Conservation (phyloP, 2,329 filamentous ascomycete genomes). For the Xylaria sp. region DNA sequence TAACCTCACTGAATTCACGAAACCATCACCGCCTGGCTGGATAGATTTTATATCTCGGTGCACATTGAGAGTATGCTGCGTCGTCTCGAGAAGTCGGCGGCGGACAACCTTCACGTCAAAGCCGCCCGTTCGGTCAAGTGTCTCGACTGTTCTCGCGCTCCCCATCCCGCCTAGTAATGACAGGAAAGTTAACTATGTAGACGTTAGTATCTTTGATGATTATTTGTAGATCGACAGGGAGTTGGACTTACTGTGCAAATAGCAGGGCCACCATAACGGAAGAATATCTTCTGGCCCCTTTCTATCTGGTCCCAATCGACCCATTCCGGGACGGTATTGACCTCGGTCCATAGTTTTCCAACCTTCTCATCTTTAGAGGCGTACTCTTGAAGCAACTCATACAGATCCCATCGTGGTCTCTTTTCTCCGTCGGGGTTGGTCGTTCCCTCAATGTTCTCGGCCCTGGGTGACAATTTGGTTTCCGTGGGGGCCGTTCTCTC, state of each 20-base stretch:
- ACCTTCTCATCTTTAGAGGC: constrained; percentile 65
- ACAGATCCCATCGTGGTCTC: constrained; percentile 66
- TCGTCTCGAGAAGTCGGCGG: constrained; percentile 73
- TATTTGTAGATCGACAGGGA: background rate
- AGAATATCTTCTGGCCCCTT: constrained; percentile 80
- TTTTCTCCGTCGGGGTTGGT: constrained; percentile 45
- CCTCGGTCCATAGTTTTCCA: constrained; percentile 70
- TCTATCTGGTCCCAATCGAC: constrained; percentile 81
- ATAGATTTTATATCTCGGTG: constrained; percentile 73
- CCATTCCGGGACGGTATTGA: constrained; percentile 76
- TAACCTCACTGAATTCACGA: constrained; percentile 66
- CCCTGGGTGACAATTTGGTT: constrained; percentile 27
- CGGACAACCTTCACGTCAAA: constrained; percentile 76
- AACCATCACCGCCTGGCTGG: constrained; percentile 74
- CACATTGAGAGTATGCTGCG: constrained; percentile 79
- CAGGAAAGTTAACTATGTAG: constrained; percentile 63
- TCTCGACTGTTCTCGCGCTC: constrained; percentile 78
- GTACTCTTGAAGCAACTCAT: constrained; percentile 70
- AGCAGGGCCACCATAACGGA: constrained; percentile 76
- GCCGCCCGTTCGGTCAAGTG: constrained; percentile 77
- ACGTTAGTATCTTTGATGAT: background rate
- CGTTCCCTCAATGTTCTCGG: constrained; percentile 40
- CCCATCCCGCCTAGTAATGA: constrained; percentile 75
- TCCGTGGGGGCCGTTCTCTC: constrained; percentile 63
- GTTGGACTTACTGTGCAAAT: constrained; percentile 65